Conservation (phyloP, 345 rosid genomes). For the Dipteronia sinensis region DNA sequence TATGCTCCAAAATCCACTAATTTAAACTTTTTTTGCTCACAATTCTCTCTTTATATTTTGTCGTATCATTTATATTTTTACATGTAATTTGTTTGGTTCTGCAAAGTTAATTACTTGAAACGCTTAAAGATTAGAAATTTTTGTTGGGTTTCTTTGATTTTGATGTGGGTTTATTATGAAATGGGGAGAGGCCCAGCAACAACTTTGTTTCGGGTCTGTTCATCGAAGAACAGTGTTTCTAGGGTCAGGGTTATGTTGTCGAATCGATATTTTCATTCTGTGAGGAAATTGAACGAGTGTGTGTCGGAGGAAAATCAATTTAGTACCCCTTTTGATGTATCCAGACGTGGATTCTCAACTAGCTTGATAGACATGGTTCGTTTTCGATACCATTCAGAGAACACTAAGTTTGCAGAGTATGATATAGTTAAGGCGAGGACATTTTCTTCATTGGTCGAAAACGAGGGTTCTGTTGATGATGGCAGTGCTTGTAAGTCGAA, state of each 20-base stretch:
- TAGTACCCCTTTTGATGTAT: constrained; percentile 28
- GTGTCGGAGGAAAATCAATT: constrained; percentile 27
- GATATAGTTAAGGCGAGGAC: constrained; percentile 27
- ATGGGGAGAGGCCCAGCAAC: constrained; percentile 61
- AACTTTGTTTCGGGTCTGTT: constrained; percentile 48
- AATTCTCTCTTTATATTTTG: background rate
- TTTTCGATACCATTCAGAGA: constrained; percentile 12
- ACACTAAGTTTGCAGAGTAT: constrained; percentile 21
- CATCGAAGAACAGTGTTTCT: constrained; percentile 30
- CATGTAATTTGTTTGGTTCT: background rate
- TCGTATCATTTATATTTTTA: background rate
- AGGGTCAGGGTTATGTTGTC: constrained; percentile 34
- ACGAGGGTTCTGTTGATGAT: constrained; percentile 27
- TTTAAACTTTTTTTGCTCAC: background rate
- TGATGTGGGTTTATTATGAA: constrained; percentile 1
- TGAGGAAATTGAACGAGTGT: constrained; percentile 30
- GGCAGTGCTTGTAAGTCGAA: background rate
- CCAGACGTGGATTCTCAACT: constrained; percentile 30
- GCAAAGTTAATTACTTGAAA: background rate
- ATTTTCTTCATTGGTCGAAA: constrained; percentile 37
- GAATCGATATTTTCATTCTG: constrained; percentile 40
- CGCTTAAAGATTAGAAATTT: background rate
- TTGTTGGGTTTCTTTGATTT: constrained; percentile 8
- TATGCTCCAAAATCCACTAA: background rate
- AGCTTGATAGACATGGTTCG: constrained; percentile 24